phyloP scores from a whole-genome alignment of 345 rosid species.

The Salix dunnii region DNA sequence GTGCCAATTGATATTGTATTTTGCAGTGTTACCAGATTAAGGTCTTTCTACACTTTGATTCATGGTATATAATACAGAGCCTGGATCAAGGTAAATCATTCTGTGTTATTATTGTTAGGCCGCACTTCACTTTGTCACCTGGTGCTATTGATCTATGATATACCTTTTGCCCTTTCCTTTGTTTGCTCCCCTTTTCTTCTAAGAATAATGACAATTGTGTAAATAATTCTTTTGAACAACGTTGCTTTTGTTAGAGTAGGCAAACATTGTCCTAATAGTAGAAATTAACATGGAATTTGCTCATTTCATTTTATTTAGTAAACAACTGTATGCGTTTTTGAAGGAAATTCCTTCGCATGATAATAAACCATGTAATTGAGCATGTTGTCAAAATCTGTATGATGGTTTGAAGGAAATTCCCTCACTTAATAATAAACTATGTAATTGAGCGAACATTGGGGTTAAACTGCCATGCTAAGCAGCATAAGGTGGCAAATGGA shows the following conservation, averaged over 20 bases:
- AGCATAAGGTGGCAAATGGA: neutral
- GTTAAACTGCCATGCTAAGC: neutral
- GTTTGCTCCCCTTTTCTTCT: neutral
- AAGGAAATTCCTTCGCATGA: neutral
- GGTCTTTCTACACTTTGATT: neutral
- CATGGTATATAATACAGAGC: neutral
- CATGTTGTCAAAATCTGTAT: neutral
- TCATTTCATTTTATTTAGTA: neutral
- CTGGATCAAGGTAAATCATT: neutral
- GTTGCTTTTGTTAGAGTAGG: neutral
- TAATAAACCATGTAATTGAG: neutral
- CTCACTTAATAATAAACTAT: neutral
- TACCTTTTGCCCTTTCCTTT: neutral
- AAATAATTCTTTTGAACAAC: neutral
- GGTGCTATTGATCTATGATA: neutral
- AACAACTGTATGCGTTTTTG: neutral
- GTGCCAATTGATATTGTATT: neutral
- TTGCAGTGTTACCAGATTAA: neutral
- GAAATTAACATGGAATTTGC: neutral
- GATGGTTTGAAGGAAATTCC: neutral
- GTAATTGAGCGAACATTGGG: neutral
- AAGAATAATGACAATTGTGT: neutral
- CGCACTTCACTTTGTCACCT: neutral
- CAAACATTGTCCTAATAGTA: no score
- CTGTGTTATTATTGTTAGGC: neutral